Evolutionary conservation across 495 filamentous ascomycete genomes (phyloP), one percentile per base, ranked within the genome.

Genomic region (Aspergillus baeticus): DNA sequence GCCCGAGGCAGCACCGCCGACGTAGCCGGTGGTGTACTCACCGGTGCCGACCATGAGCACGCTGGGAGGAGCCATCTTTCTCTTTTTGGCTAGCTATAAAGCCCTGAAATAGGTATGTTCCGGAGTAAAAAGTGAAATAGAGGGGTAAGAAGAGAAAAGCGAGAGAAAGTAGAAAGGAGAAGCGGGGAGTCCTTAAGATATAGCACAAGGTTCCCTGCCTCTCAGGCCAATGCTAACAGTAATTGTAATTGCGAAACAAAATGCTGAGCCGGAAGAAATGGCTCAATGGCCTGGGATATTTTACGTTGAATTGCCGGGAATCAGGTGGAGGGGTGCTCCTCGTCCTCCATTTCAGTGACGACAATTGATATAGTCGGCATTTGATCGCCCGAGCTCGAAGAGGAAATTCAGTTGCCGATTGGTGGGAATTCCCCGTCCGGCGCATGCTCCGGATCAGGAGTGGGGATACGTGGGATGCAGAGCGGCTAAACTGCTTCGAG

Each of bases 1-100:
- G 10, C 80, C 81, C 1, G 90, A 93, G 43, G 83, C 86, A 43
- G 84, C 86, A 61, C 83, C 84, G 43, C 87, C 89, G 59, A 92
- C 89, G 63, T 91, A 94, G 35, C 91, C 91, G 42, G 92, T 96
- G 58, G 92, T 97, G 81, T 96, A 96, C 76, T 97, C 92, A 54
- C 92, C 91, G n/a, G 89, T 92, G 22, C 90, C 90, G 34, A 95
- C 82, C 87, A 57, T 57, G 15, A 57, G 31, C 45, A 57, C 54
- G 11, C 37, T 50, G 8, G 54, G 54, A 50, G 54, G 54, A 34
- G 45, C 54, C 54, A 57, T 57, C 10, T 21, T 44, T 18, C 15
- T 44, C 15, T 29, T 5, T 26, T 1, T 51, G n/a, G 29, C 20
- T 46, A 13, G 17, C 6, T 2, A 34, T n/a, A 20, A 38, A 18